A percentile compares a stretch with the other conserved stretches of the same genome.
These are phyloP conservation scores for Xylaria sp. DNA, from an alignment of 2,329 filamentous ascomycete genomes.

Conservation along the genomic window DNA sequence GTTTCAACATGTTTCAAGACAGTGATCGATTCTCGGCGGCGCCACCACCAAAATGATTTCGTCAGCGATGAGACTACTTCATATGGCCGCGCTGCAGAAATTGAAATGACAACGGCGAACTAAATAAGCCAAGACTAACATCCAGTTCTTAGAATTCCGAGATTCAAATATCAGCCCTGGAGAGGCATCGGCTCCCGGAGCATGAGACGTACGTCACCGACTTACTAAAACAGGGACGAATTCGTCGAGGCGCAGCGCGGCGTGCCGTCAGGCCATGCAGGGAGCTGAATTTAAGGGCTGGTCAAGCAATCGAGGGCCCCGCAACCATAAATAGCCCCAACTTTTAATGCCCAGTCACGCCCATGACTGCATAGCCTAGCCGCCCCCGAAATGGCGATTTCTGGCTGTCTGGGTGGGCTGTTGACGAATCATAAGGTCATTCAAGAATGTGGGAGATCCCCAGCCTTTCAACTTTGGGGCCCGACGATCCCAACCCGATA, in stretches of 20 bases:
- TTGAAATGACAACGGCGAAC: no score
- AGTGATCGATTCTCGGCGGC: conserved; percentile 9
- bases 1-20: conserved; percentile 16
- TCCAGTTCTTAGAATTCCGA: no score
- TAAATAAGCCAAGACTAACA: no score
- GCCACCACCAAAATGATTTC: conserved; percentile 7
- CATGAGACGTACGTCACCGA: not conserved
- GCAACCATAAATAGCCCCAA: conserved; percentile 26
- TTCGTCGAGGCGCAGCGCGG: conserved; percentile 21
- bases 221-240: conserved; percentile 10
- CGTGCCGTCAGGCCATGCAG: not conserved
- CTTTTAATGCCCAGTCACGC: conserved; percentile 8
- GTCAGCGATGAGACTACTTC: conserved; percentile 5
- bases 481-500: not conserved
- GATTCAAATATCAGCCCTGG: no score
- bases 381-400: not conserved
- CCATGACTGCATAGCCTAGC: not conserved
- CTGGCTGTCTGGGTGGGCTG: no score
- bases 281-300: conserved; percentile 2
- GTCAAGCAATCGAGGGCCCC: conserved; percentile 12
- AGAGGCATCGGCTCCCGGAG: no score
- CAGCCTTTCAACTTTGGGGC: not conserved
- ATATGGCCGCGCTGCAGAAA: not conserved
- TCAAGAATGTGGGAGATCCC: not conserved
- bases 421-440: not conserved